These are phyloP conservation scores for Hypoxylon sp. DNA, from an alignment of 2,329 filamentous ascomycete genomes.

Conservation along the genomic window DNA sequence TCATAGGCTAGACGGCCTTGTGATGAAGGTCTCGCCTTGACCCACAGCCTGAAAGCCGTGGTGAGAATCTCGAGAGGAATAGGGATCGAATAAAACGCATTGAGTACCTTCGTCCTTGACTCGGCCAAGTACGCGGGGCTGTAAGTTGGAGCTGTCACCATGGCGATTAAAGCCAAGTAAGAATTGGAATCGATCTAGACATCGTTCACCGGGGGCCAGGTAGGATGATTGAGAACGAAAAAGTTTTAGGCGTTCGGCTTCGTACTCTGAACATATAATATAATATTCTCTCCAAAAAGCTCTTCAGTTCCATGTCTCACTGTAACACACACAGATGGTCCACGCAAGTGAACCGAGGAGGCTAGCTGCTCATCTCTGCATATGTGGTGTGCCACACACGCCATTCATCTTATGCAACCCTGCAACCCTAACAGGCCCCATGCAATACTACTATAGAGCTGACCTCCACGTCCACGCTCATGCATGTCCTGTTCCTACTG, in stretches of 20 bases:
- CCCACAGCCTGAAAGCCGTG: slow-evolving; percentile 46
- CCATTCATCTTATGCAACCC: slow-evolving; percentile 28
- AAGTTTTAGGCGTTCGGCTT: background rate
- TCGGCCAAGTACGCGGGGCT: slow-evolving; percentile 48
- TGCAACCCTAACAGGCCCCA: slow-evolving; percentile 11
- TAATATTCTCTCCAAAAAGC: slow-evolving; percentile 15
- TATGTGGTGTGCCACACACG: slow-evolving; percentile 13
- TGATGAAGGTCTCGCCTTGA: slow-evolving; percentile 43
- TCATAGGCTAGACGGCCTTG: slow-evolving; percentile 45
- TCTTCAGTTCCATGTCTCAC: background rate
- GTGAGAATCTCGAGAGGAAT: slow-evolving; percentile 49
- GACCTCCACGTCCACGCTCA: slow-evolving; percentile 22
- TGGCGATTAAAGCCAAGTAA: slow-evolving; percentile 17
- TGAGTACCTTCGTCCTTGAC: slow-evolving; percentile 41
- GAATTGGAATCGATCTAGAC: slow-evolving; percentile 1
- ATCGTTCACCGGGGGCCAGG: slow-evolving; percentile 4
- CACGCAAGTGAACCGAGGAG: slow-evolving; percentile 7
- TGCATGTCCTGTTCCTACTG: slow-evolving; percentile 24
- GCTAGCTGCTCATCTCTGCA: slow-evolving; percentile 9
- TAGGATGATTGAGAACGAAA: slow-evolving; percentile 6
- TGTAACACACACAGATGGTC: slow-evolving; percentile 18
- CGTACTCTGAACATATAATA: slow-evolving; percentile 17
- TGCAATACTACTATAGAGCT: slow-evolving; percentile 21
- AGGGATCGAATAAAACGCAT: slow-evolving; percentile 46
- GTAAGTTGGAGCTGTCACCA: slow-evolving; percentile 34